Percentiles rank a stretch among this genome's conserved stretches.
Evolutionary conservation across 495 filamentous ascomycete species (phyloP).

Genomic region (Hyaloscypha variabilis): DNA sequence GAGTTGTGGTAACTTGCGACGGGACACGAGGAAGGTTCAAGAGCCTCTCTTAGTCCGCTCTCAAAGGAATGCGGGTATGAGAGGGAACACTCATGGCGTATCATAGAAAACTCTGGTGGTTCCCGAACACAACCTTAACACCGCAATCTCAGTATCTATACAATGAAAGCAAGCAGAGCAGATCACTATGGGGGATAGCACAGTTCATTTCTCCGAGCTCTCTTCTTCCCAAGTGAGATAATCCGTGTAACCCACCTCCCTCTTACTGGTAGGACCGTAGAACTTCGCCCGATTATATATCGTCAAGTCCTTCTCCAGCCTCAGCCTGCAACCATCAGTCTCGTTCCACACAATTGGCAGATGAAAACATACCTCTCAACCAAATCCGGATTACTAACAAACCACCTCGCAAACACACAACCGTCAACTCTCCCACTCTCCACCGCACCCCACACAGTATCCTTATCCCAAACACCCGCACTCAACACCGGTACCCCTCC

Average conservation of each 20-base stretch:
- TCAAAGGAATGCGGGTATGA: too few species aligned
- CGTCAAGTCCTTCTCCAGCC: not conserved
- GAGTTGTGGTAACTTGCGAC: too few species aligned
- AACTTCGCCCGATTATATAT: slow-evolving; percentile 22
- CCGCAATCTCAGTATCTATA: too few species aligned
- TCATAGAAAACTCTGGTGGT: too few species aligned
- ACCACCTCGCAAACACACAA: slow-evolving; percentile 21
- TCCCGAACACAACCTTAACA: too few species aligned
- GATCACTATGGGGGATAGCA: too few species aligned
- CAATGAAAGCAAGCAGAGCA: too few species aligned
- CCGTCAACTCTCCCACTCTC: slow-evolving; percentile 56
- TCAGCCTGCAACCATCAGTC: not conserved
- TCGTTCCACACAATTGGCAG: not conserved
- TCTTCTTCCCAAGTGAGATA: slow-evolving; percentile 16
- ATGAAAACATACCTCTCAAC: slow-evolving; percentile 13
- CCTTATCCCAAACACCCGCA: slow-evolving; percentile 23
- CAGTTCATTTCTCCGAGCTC: not conserved
- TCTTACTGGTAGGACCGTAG: slow-evolving; percentile 23
- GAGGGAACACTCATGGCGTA: too few species aligned
- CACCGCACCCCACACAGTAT: slow-evolving; percentile 59
- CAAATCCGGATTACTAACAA: slow-evolving; percentile 22
- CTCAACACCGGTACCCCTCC: slow-evolving; percentile 11
- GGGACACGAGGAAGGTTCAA: too few species aligned
- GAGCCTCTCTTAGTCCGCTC: too few species aligned
- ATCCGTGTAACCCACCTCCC: slow-evolving; percentile 23